A percentile compares a stretch with the other conserved stretches of the same genome.
These are phyloP conservation scores for Bondarzewia mesenterica DNA, from an alignment of 1,284 basidiomycete species.

Conservation along the genomic window DNA sequence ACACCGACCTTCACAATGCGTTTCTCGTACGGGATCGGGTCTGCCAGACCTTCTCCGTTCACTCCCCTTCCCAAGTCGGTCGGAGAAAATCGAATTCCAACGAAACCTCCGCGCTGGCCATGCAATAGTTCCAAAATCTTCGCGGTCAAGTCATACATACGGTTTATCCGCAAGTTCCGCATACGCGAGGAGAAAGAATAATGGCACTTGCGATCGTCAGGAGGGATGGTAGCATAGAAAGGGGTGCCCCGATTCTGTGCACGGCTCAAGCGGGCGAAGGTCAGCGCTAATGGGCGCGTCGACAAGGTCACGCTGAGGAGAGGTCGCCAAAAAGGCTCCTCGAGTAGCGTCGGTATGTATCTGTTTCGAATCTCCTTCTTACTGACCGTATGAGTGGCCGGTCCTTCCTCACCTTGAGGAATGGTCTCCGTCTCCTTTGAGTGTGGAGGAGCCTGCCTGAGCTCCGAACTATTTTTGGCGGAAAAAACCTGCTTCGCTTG, in stretches of 20 bases:
- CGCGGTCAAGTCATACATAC: conserved; percentile 23
- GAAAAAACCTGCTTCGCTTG: no score
- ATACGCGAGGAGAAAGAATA: conserved; percentile 27
- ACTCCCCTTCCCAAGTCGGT: conserved; percentile 25
- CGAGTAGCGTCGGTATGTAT: conserved; percentile 24
- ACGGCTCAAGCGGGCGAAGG: conserved; percentile 26
- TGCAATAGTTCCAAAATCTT: conserved; percentile 20
- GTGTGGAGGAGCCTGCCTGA: no score
- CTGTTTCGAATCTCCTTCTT: not conserved
- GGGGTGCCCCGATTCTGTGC: conserved; percentile 26
- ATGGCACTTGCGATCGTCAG: conserved; percentile 26
- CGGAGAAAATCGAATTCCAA: conserved; percentile 26
- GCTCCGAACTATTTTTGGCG: no score
- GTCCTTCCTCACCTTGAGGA: not conserved
- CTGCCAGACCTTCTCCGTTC: conserved; percentile 26
- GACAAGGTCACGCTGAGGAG: conserved; percentile 31
- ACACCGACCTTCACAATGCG: conserved; percentile 27
- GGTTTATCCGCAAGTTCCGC: conserved; percentile 26
- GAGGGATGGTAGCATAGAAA: conserved; percentile 26
- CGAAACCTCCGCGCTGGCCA: conserved; percentile 27
- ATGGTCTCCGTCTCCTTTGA: not conserved
- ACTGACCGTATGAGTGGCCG: not conserved
- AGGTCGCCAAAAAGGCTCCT: conserved; percentile 32
- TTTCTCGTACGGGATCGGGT: conserved; percentile 23
- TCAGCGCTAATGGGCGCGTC: conserved; percentile 35